Percentiles rank a stretch among this genome's conserved stretches.
phyloP scores from a whole-genome alignment of 805 yeast species.

The Yarrowia deformans region DNA sequence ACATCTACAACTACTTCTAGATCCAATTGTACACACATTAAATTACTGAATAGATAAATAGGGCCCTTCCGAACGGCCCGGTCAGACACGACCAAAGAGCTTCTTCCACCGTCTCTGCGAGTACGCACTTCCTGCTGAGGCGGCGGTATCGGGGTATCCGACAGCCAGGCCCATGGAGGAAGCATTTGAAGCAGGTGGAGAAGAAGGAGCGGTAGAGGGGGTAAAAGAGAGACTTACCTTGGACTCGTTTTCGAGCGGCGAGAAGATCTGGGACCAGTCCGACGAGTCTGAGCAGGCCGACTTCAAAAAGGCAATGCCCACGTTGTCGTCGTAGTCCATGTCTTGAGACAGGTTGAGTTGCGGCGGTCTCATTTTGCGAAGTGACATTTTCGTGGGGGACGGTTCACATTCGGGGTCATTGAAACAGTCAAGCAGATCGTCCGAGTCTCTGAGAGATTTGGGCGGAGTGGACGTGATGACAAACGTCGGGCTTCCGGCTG shows the following conservation, averaged over 20 bases:
- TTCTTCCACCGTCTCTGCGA: slow-evolving; percentile 1
- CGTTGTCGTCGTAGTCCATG: slow-evolving; percentile 11
- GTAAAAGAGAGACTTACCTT: slow-evolving; percentile 1
- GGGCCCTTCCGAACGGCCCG: not conserved
- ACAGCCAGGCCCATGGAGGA: not conserved
- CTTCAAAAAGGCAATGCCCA: slow-evolving; percentile 21
- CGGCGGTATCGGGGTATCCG: not conserved
- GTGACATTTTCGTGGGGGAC: slow-evolving; percentile 5
- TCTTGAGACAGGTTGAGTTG: slow-evolving; percentile 16
- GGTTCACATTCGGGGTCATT: slow-evolving; percentile 26
- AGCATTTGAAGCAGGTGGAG: not conserved
- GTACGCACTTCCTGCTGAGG: not conserved
- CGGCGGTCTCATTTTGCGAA: slow-evolving; percentile 17
- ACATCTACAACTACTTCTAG: too few species aligned
- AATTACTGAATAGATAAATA: slow-evolving; percentile 22
- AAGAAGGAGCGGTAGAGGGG: slow-evolving; percentile 5
- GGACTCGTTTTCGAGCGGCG: slow-evolving; percentile 13
- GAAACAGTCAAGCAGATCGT: slow-evolving; percentile 13
- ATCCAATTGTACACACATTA: not conserved
- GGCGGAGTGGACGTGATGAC: slow-evolving; percentile 22
- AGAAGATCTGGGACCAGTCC: slow-evolving; percentile 20
- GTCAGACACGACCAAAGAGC: not conserved
- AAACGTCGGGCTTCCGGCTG: slow-evolving; percentile 4
- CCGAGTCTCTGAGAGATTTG: not conserved
- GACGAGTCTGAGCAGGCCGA: slow-evolving; percentile 14